Percentiles rank a stretch among this genome's conserved stretches.
Conservation (phyloP, 1,284 basidiomycete genomes). For the Microbotryomycetes sp. region DNA sequence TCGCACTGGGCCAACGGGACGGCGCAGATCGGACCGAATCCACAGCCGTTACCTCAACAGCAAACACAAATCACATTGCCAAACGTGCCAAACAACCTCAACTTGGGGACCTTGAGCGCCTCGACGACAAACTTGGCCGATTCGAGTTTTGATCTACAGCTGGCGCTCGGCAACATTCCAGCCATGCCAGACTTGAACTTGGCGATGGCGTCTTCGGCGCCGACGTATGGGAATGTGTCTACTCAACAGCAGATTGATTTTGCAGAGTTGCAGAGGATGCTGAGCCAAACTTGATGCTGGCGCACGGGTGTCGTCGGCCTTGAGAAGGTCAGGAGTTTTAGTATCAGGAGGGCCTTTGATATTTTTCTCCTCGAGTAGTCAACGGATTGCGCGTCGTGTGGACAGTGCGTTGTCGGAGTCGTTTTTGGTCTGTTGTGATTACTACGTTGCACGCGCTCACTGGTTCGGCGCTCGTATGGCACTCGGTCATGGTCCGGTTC, state of each 20-base stretch:
- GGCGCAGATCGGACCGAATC: not conserved
- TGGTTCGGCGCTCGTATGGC: not conserved
- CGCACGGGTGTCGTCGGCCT: not conserved
- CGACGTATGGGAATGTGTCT: not conserved
- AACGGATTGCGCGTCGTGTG: not conserved
- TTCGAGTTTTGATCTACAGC: not conserved
- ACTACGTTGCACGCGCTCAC: not conserved
- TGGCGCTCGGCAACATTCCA: not conserved
- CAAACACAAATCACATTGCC: not conserved
- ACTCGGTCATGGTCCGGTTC: not conserved
- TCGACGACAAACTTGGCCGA: not conserved
- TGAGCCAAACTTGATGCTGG: slow-evolving; percentile 13
- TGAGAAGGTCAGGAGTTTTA: not conserved
- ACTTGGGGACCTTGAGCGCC: not conserved
- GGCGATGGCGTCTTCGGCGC: not conserved
- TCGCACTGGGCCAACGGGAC: not conserved
- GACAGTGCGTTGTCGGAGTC: too few species aligned
- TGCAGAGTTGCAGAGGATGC: slow-evolving; percentile 22
- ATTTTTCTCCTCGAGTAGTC: too few species aligned
- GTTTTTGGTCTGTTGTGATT: not conserved
- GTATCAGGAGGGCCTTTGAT: not conserved
- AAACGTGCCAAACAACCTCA: not conserved
- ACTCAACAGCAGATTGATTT: slow-evolving; percentile 8
- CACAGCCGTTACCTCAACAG: not conserved
- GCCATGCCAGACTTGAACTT: not conserved